Conservation (phyloP, 2,329 filamentous ascomycete genomes). For the Cercospora zeina region DNA sequence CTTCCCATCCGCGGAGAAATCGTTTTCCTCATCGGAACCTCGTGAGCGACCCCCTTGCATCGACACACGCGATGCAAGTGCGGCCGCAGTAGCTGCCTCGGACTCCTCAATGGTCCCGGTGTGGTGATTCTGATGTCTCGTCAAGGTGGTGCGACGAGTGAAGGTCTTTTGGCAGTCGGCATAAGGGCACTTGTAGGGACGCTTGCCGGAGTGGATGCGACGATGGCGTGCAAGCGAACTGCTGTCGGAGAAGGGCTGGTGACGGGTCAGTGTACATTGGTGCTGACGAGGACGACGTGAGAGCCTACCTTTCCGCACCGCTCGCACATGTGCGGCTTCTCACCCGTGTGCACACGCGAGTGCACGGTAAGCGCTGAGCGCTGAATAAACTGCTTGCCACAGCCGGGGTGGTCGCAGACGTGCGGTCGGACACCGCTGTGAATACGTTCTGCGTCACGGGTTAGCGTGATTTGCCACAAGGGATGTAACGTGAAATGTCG, state of each 20-base stretch:
- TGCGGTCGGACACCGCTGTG: constrained; percentile 90
- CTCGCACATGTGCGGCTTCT: constrained; percentile 98
- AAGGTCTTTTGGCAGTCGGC: constrained; percentile 99
- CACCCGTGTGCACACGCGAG: constrained; percentile 90
- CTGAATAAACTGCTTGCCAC: constrained; percentile 96
- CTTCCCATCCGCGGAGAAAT: constrained; percentile 64
- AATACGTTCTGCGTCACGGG: constrained; percentile 72
- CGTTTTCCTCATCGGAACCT: constrained; percentile 67
- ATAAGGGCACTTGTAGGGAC: constrained; percentile 96
- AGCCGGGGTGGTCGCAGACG: constrained; percentile 83
- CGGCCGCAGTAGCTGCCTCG: constrained; percentile 82
- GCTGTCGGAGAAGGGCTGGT: constrained; percentile 90
- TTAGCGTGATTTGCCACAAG: constrained; percentile 20
- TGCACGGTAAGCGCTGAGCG: constrained; percentile 94
- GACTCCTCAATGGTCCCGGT: constrained; percentile 94
- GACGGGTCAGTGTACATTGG: constrained; percentile 33
- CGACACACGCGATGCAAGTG: constrained; percentile 62
- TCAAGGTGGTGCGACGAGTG: constrained; percentile 90
- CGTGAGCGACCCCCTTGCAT: constrained; percentile 51
- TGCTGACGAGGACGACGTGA: not conserved
- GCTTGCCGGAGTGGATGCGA: constrained; percentile 90
- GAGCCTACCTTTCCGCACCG: constrained; percentile 83
- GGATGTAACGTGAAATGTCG: constrained; percentile 39
- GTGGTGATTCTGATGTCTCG: constrained; percentile 93
- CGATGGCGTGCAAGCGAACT: constrained; percentile 91